These are phyloP conservation scores for Dioscorea dumetorum DNA, from an alignment of 106 monocot genomes.

Conservation along the genomic window DNA sequence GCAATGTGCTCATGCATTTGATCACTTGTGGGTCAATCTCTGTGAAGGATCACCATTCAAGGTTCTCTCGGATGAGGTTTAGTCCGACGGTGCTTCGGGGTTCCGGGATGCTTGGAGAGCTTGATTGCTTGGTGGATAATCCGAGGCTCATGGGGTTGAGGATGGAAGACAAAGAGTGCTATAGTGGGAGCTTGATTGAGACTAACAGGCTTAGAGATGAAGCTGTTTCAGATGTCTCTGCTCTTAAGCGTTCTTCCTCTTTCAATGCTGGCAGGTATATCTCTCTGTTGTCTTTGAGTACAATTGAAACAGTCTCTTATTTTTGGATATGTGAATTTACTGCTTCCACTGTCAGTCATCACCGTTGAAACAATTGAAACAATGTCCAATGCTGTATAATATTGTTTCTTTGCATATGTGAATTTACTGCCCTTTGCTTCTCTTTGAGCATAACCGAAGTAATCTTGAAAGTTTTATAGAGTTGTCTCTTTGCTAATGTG, in stretches of 20 bases:
- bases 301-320: no score
- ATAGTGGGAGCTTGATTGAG: slow-evolving; percentile 76
- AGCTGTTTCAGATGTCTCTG: slow-evolving; percentile 18
- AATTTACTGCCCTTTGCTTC: no score
- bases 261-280: slow-evolving; percentile 66
- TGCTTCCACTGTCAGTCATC: no score
- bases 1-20: slow-evolving; percentile 53
- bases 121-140: slow-evolving; percentile 34
- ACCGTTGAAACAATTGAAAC: no score
- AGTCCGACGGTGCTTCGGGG: slow-evolving; percentile 20
- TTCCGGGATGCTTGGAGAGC: neutral
- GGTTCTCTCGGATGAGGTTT: slow-evolving; percentile 39
- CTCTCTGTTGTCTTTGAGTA: no score
- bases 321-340: no score
- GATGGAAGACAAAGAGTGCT: slow-evolving; percentile 67
- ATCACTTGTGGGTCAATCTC: slow-evolving; percentile 66
- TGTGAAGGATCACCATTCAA: slow-evolving; percentile 59
- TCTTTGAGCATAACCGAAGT: no score
- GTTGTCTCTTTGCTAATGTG: no score
- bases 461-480: no score
- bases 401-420: no score
- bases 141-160: slow-evolving; percentile 37
- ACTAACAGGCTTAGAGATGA: slow-evolving; percentile 53
- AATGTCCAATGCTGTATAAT: no score
- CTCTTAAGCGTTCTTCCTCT: slow-evolving; percentile 64